Base-by-base conservation (phyloP, 1,139 yeast genomes). In the Ogataea hybrid region DNA sequence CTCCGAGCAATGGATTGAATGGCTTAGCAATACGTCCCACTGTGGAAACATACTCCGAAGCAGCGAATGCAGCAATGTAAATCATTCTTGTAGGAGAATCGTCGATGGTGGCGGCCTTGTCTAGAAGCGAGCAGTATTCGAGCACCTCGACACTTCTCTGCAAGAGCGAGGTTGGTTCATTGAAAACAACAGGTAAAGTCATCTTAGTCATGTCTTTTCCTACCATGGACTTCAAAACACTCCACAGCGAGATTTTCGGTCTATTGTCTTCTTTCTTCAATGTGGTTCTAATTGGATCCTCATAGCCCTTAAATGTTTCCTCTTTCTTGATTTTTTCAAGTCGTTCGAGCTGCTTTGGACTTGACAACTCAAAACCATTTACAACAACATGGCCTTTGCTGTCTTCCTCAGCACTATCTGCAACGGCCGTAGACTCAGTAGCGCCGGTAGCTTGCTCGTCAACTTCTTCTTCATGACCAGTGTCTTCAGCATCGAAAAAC, bases 131-230 rank as follows among this genome's bases (percentile, higher is more conserved):
- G 5, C 84, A 77, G 57, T 92, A 92, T 63, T 94, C 98, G 67
- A 92, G 77, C 64, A 92, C 98, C 64, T 92, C 98, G 0, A 95
- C 90, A 33, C 90, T 85, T 63, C 98, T 79, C 68, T 92, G 98
- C 47, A 92, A 70, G 59, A 92, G 71, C 6, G 96, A 88, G 0
- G 97, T 87, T 51, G 97, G 94, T 62, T 92, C 98, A 59, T 92
- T 92, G 67, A 94, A 92, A 1, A 96, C 79, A 8, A 92, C 98
- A 0, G 98, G 98, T 35, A 92, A 74, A 0, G 98, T 79, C 90
- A 92, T 92, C 61, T 79, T 81, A 3, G 98, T 90, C 94, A 94
- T 87, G 65, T 92, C 98, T 61, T 90, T 92, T 51, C 99, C 98
- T 57, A 94, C 87, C 82, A 92, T 79, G 2, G 95, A 87, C 62